phyloP scores from a whole-genome alignment of 2,329 filamentous ascomycete species.

The Clarireedia hainanense region DNA sequence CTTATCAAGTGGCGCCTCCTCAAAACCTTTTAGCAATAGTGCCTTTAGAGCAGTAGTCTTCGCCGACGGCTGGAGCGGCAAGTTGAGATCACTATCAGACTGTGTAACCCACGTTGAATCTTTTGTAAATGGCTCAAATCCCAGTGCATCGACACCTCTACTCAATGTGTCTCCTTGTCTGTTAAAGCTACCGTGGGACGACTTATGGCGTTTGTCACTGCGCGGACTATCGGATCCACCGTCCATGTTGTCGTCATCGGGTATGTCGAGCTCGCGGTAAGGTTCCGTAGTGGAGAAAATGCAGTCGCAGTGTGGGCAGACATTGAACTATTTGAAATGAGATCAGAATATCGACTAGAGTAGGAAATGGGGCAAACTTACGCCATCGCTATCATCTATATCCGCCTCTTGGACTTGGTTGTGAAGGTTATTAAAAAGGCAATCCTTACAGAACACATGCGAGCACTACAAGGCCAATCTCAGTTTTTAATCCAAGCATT shows the following conservation, averaged over 20 bases:
- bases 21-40: conserved; percentile 33
- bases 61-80: conserved; percentile 30
- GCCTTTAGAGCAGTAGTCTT: conserved; percentile 33
- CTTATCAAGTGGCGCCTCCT: conserved; percentile 41
- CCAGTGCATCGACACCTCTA: conserved; percentile 21
- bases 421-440: conserved; percentile 31
- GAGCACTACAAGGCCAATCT: conserved; percentile 32
- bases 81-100: conserved; percentile 19
- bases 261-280: conserved; percentile 1
- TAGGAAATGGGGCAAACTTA: not conserved
- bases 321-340: not conserved
- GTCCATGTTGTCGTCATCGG: conserved; percentile 12
- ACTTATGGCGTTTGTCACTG: conserved; percentile 4
- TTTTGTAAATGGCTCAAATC: conserved; percentile 20
- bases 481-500: not conserved
- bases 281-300: conserved; percentile 11
- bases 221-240: not conserved
- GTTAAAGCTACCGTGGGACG: not conserved
- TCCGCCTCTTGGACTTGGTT: not conserved
- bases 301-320: conserved; percentile 19
- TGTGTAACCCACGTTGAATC: conserved; percentile 20
- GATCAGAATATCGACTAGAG: not conserved
- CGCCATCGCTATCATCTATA: not conserved
- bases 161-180: not conserved
- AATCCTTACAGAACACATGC: conserved; percentile 48